Conservation (phyloP, 2,329 filamentous ascomycete genomes). For the Phaeoacremonium minimum region DNA sequence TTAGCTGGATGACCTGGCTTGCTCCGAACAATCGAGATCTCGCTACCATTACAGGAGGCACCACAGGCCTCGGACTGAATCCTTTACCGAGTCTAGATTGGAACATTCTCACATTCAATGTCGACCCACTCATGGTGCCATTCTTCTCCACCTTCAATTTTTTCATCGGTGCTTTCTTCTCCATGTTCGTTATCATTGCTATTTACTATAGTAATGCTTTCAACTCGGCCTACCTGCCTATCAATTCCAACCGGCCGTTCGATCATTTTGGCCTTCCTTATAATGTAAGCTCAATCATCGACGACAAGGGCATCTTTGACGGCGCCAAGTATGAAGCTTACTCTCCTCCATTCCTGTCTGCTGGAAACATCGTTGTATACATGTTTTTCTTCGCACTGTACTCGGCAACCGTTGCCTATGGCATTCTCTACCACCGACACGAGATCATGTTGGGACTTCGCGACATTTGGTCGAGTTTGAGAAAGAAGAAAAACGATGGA, state of each 20-base stretch:
- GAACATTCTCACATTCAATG: constrained; percentile 49
- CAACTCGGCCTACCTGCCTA: constrained; percentile 39
- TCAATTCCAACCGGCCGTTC: constrained; percentile 48
- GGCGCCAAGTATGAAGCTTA: constrained; percentile 37
- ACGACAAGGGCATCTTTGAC: constrained; percentile 36
- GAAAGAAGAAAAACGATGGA: too few relatives aligned
- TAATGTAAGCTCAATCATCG: constrained; percentile 40
- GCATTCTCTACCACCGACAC: constrained; percentile 44
- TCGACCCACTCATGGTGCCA: constrained; percentile 54
- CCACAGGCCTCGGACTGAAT: constrained; percentile 53
- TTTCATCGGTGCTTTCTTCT: constrained; percentile 46
- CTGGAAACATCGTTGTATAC: constrained; percentile 51
- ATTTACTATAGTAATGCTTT: constrained; percentile 43
- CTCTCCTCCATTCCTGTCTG: constrained; percentile 46
- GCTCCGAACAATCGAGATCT: constrained; percentile 56
- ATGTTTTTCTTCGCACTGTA: constrained; percentile 54
- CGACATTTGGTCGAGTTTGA: constrained; percentile 5
- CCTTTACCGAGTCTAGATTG: constrained; percentile 59
- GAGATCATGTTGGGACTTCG: constrained; percentile 13
- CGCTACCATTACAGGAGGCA: constrained; percentile 60
- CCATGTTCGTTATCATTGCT: constrained; percentile 32
- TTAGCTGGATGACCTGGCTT: constrained; percentile 59
- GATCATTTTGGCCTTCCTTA: constrained; percentile 42
- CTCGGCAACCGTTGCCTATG: constrained; percentile 47
- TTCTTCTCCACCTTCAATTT: constrained; percentile 59